Base-by-base conservation (phyloP, 768 basidiomycete genomes). In the Trametes cingulata region DNA sequence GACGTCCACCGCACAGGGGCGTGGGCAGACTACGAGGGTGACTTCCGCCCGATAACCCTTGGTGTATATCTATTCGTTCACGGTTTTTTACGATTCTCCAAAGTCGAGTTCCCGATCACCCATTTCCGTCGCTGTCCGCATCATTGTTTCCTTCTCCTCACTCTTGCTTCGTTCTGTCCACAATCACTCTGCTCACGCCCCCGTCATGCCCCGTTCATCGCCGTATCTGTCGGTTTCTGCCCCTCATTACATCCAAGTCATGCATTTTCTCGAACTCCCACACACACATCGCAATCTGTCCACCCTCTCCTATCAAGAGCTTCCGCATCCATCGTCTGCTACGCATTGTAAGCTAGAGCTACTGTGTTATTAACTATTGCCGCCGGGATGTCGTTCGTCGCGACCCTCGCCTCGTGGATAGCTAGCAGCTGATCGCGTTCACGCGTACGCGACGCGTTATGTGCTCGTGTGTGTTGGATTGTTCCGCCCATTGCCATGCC, bases 1-100 rank as follows among this genome's bases (percentile, higher is more conserved):
- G 81, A 92, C 90, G 22, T 85, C 90, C 17, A 85, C 89, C 15
- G 80, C 85, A 63, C 87, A 82, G 65, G 85, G 81, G 15, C 68
- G 70, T 12, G 67, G 67, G 37, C 57, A 39, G 25, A 56, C 55
- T 17, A 64, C 58, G 13, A 60, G 61, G 51, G 22, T 67, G 39
- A 65, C 65, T 40, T 56, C 63, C 41, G 53, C 54, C 46, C 62
- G 60, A 60, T 63, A 37, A 57, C 65, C 47, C 52, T 52, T 36
- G 56, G 61, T 64, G 50, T 67, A 60, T 62, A 62, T 54, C 33
- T 53, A n/a, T 57, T 63, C 40, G 25, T 46, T 59, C 19, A 59
- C 51, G 54, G 52, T 49, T 57, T 55, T 57, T 56, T 36, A 58
- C 46, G 54, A 60, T n/a, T 57, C 42, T 42, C 52, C 4, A n/a